Base-by-base conservation (phyloP, 2,329 filamentous ascomycete species). In the Penicillium sp. region DNA sequence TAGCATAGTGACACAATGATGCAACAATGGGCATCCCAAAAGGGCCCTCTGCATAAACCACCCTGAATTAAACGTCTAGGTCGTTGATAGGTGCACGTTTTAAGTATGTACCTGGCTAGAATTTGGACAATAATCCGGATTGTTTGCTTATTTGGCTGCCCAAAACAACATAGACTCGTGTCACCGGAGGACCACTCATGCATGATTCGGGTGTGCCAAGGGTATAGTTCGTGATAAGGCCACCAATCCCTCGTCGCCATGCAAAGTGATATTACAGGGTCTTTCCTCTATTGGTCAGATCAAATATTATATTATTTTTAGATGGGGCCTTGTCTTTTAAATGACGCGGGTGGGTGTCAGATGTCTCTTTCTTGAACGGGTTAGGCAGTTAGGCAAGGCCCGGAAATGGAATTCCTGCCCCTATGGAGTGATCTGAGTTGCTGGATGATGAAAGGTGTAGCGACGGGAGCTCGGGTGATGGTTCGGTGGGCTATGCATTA, bases 191-290 rank as follows among this genome's bases (percentile, higher is more conserved):
- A 31, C 15, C 22, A 15, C 13, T 13, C 24, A 48, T 43, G 38
- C 38, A 43, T 29, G 31, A 35, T 24, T 40, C 7, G 10, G 12
- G 7, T 34, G 4, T 35, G 47, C 47, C 47, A 49, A 49, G 47
- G 5, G n/a, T 4, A 29, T 38, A 44, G 47, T 49, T 49, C 41
- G 6, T 39, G 21, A 33, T n/a, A 38, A 48, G 38, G 15, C 40
- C 10, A 38, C 40, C 46, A 48, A 48, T 48, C 46, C 21, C 40
- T 48, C 33, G 3, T 40, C 17, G 13, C 4, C 9, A 38, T 48
- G 26, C 10, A 28, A 32, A 15, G 15, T 44, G 33, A 43, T 33
- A 34, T 34, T 22, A 21, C 12, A 6, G 4, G 4, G 26, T 24
- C 24, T 38, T 38, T 44, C 32, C 24, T 15, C 26, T 26, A 48